phyloP scores from a whole-genome alignment of 2,329 filamentous ascomycete species.

The Hypoxylon sp. region DNA sequence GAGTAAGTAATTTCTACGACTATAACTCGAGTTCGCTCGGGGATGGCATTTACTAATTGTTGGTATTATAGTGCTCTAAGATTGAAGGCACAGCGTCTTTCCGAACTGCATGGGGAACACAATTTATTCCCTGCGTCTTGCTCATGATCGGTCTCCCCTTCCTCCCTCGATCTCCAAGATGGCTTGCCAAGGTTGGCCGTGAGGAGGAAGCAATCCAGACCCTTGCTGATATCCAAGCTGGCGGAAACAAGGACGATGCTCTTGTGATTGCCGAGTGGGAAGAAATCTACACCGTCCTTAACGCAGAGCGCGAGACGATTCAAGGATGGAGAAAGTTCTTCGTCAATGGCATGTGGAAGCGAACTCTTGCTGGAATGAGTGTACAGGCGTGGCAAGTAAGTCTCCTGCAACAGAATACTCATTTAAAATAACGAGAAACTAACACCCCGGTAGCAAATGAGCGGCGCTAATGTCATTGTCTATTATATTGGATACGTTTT shows the following conservation, averaged over 20 bases:
- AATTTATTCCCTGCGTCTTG: conserved; percentile 72
- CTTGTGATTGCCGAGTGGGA: conserved; percentile 71
- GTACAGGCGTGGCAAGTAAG: conserved; percentile 70
- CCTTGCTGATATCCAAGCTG: conserved; percentile 70
- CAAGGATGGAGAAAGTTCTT: conserved; percentile 59
- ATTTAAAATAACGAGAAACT: conserved; percentile 11
- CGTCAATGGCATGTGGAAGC: conserved; percentile 69
- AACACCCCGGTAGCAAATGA: conserved; percentile 59
- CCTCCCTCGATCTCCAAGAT: conserved; percentile 74
- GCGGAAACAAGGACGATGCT: conserved; percentile 68
- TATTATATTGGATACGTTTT: conserved; percentile 75
- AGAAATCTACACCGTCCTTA: conserved; percentile 63
- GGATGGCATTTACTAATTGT: conserved; percentile 14
- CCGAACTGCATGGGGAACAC: conserved; percentile 75
- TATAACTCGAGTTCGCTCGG: background rate
- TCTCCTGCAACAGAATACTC: conserved; percentile 30
- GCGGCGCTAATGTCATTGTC: conserved; percentile 68
- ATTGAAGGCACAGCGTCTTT: conserved; percentile 72
- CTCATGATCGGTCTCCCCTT: conserved; percentile 72
- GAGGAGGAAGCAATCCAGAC: conserved; percentile 69
- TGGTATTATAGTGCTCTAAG: conserved; percentile 61
- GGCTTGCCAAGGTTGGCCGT: conserved; percentile 74
- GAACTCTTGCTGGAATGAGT: conserved; percentile 68
- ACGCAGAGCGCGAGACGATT: conserved; percentile 56
- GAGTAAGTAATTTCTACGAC: conserved; percentile 50